A percentile compares a stretch with the other conserved stretches of the same genome.
phyloP scores from a whole-genome alignment of 495 filamentous ascomycete genomes.

The Penicillium angulare region DNA sequence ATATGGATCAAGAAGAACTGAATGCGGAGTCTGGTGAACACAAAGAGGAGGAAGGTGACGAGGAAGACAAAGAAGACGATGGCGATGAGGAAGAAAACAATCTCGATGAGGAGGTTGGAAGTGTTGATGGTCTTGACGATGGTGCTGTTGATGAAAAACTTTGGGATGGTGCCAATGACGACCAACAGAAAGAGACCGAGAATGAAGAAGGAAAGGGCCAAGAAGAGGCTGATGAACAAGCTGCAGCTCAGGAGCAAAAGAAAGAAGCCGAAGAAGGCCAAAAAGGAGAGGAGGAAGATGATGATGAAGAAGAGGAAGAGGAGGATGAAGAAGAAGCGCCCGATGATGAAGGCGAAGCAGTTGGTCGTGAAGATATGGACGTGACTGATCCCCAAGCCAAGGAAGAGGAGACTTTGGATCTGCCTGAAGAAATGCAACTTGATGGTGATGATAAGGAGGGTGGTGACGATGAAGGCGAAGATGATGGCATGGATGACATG shows the following conservation, averaged over 20 bases:
- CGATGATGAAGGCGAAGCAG: conserved; percentile 60
- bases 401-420: conserved; percentile 64
- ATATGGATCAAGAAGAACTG: conserved; percentile 90
- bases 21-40: conserved; percentile 39
- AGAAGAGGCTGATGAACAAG: conserved; percentile 61
- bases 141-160: conserved; percentile 94
- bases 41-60: conserved; percentile 66
- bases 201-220: conserved; percentile 68
- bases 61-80: conserved; percentile 55
- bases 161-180: conserved; percentile 84
- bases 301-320: conserved; percentile 51
- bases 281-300: conserved; percentile 44
- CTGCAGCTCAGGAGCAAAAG: conserved; percentile 58
- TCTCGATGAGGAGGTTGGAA: conserved; percentile 84
- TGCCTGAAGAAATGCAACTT: conserved; percentile 69
- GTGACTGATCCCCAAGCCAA: conserved; percentile 69
- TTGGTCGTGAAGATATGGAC: conserved; percentile 59
- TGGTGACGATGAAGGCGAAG: conserved; percentile 62
- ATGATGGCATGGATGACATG: conserved; percentile 72
- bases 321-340: conserved; percentile 56
- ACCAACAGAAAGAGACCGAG: conserved; percentile 78
- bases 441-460: conserved; percentile 63
- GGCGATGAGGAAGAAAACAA: conserved; percentile 59
- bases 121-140: conserved; percentile 84
- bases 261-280: conserved; percentile 44